Evolutionary conservation across 2,329 filamentous ascomycete genomes (phyloP), one percentile per base, ranked within the genome.

Genomic region (Fusarium penzigii): DNA sequence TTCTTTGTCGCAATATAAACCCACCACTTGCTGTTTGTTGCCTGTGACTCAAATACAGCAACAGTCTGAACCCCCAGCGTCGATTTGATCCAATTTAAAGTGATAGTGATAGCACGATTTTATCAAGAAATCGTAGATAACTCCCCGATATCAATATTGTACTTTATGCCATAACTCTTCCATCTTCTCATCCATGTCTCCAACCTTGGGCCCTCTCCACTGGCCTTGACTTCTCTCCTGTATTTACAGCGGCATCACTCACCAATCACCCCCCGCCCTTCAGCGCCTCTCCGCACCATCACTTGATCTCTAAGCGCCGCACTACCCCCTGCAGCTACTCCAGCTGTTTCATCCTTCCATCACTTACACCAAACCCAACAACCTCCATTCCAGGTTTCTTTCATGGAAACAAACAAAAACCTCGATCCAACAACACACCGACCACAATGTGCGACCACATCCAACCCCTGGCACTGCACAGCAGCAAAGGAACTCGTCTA

Each of bases 401-500:
- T 25, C 20, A 25, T 36, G 32, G 32, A 36, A 36, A 36, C 32
- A 36, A 36, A 36, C 13, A 14, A 25, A 25, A 25, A 25, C 20
- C 7, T 25, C 20, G 20, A 25, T 25, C 20, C 20, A 25, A 25
- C 20, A 25, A 25, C 20, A 25, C 20, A 25, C 20, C 20, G 20
- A 25, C 20, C 20, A 25, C 20, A 25, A 5, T 25, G 20, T 25
- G 20, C 20, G 20, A 25, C 20, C 20, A 25, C 20, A 25, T 25
- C 20, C 20, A 25, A 25, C 20, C 20, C 20, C 20, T 25, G 20
- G 42, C 34, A 44, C 38, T 40, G 34, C 17, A 44, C 41, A 14
- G 47, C 39, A 45, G 47, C 47, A 46, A 43, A 48, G 12, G 42
- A 59, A 52, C 43, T 53, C 51, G 53, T 47, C 55, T 58, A 55